Conservation (phyloP, 1,284 basidiomycete genomes). For the Heterobasidion irregulare region DNA sequence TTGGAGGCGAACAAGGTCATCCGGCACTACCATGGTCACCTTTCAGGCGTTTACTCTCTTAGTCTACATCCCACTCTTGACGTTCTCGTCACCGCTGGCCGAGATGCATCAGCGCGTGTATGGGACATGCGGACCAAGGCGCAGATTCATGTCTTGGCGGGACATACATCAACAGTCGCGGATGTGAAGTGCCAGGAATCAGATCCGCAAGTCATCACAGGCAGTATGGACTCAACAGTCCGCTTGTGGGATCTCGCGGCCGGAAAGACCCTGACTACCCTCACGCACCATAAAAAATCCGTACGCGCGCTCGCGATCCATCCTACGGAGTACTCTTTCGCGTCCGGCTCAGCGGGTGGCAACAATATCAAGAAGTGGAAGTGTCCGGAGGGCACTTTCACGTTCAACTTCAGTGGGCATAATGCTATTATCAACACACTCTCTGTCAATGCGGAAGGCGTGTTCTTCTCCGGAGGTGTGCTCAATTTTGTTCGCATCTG, state of each 20-base stretch:
- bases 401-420: slow-evolving; percentile 93
- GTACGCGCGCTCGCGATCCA: slow-evolving; percentile 92
- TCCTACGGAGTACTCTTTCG: slow-evolving; percentile 95
- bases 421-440: slow-evolving; percentile 97
- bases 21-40: slow-evolving; percentile 94
- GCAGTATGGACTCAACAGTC: slow-evolving; percentile 96
- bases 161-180: slow-evolving; percentile 92
- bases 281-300: slow-evolving; percentile 99
- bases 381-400: slow-evolving; percentile 91
- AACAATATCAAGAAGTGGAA: slow-evolving; percentile 99
- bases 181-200: slow-evolving; percentile 93
- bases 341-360: slow-evolving; percentile 88
- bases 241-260: slow-evolving; percentile 98
- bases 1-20: slow-evolving; percentile 99
- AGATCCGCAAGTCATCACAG: slow-evolving; percentile 96
- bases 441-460: slow-evolving; percentile 90
- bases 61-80: slow-evolving; percentile 94
- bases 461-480: slow-evolving; percentile 92
- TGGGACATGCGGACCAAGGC: slow-evolving; percentile 99
- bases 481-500: slow-evolving; percentile 4
- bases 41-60: slow-evolving; percentile 91
- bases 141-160: slow-evolving; percentile 88
- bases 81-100: slow-evolving; percentile 88
- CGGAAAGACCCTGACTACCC: slow-evolving; percentile 89
- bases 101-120: slow-evolving; percentile 92